phyloP scores from a whole-genome alignment of 805 yeast genomes.

The Phaffomyces thermotolerans region DNA sequence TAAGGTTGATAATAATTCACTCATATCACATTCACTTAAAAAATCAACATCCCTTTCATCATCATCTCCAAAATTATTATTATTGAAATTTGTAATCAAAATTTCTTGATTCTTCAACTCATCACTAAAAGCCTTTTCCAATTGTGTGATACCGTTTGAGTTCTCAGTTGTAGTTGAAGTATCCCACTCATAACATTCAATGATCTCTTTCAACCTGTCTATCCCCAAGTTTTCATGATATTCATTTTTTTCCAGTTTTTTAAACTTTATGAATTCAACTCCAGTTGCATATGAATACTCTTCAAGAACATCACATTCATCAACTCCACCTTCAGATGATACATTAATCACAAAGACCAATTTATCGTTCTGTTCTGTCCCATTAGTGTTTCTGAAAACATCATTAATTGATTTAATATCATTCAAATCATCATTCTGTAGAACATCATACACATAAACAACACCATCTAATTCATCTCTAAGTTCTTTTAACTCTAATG shows the following conservation, averaged over 20 bases:
- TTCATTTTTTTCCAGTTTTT: slow-evolving; percentile 33
- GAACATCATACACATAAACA: slow-evolving; percentile 9
- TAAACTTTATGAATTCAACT: slow-evolving; percentile 34
- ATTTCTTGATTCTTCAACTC: neutral
- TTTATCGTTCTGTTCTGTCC: too few species aligned
- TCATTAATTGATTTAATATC: too few species aligned
- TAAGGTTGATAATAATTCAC: slow-evolving; percentile 6
- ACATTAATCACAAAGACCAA: slow-evolving; percentile 1
- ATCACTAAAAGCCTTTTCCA: neutral
- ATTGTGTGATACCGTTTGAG: too few species aligned
- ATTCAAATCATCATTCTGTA: too few species aligned
- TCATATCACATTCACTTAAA: slow-evolving; percentile 1
- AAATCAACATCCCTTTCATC: too few species aligned
- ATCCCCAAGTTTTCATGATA: slow-evolving; percentile 36
- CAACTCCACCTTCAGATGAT: neutral
- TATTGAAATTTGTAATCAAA: neutral
- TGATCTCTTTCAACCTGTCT: slow-evolving; percentile 36
- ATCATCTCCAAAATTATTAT: too few species aligned
- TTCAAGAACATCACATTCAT: neutral
- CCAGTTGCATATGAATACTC: slow-evolving; percentile 20
- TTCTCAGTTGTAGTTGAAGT: too few species aligned
- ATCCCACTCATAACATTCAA: slow-evolving; percentile 45
- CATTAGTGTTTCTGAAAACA: too few species aligned
- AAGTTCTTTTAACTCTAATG: slow-evolving; percentile 9
- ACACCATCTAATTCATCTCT: slow-evolving; percentile 29